Conservation (phyloP, 495 filamentous ascomycete species). For the Xylaria longipes region DNA sequence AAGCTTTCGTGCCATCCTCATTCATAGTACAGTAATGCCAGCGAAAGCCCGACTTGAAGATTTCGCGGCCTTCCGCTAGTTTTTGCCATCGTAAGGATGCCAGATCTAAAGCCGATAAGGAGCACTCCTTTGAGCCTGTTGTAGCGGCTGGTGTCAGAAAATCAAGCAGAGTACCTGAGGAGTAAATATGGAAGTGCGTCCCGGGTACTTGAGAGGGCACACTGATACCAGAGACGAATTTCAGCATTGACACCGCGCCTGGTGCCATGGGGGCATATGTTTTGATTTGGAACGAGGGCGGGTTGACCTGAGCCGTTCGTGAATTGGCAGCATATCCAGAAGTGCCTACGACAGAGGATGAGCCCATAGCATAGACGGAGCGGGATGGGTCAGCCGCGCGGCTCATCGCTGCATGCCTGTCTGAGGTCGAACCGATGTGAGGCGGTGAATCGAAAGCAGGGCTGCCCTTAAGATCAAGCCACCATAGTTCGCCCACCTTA, state of each 20-base stretch:
- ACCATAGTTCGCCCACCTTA: conserved; percentile 92
- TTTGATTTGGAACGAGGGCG: conserved; percentile 70
- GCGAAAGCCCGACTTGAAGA: conserved; percentile 84
- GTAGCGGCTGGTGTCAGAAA: conserved; percentile 92
- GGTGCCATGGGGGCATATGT: conserved; percentile 73
- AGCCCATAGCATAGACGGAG: conserved; percentile 46
- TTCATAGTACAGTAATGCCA: conserved; percentile 99
- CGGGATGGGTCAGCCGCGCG: conserved; percentile 50
- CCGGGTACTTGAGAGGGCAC: conserved; percentile 88
- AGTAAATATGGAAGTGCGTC: conserved; percentile 93
- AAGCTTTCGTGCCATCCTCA: conserved; percentile 90
- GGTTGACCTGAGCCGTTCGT: conserved; percentile 80
- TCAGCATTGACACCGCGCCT: conserved; percentile 86
- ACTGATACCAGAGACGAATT: conserved; percentile 86
- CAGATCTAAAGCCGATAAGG: conserved; percentile 84
- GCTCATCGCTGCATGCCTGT: conserved; percentile 44
- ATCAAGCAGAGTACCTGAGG: conserved; percentile 89
- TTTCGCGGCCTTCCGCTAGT: conserved; percentile 88
- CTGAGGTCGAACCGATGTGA: conserved; percentile 69
- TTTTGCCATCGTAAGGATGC: conserved; percentile 89
- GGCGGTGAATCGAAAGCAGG: conserved; percentile 80
- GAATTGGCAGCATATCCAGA: conserved; percentile 90
- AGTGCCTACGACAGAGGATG: conserved; percentile 57
- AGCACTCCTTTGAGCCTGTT: conserved; percentile 82
- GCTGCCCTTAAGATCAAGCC: conserved; percentile 90